A percentile compares a stretch with the other conserved stretches of the same genome.
Conservation (phyloP, 108 stramenopile genomes). For the Nitzschia inconspicua region DNA sequence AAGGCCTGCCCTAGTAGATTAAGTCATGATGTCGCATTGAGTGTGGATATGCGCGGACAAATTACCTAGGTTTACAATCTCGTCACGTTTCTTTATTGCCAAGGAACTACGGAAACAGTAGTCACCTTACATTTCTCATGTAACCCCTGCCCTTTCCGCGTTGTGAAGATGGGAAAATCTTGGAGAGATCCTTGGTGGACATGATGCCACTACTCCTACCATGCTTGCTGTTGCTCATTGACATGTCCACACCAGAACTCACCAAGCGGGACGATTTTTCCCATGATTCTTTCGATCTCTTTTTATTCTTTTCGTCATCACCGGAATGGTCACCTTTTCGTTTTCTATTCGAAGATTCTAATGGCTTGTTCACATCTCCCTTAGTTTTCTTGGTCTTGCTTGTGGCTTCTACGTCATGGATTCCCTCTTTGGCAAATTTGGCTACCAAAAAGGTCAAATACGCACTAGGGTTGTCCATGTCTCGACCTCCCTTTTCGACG, state of each 20-base stretch:
- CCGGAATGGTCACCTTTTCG: background rate
- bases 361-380: background rate
- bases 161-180: conserved; percentile 66
- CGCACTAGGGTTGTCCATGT: conserved; percentile 78
- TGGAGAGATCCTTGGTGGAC: conserved; percentile 18
- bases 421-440: conserved; percentile 72
- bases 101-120: no score
- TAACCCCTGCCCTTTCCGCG: conserved; percentile 62
- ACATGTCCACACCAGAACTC: conserved; percentile 57
- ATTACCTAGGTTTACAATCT: no score
- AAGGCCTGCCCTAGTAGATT: no score
- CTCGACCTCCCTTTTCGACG: conserved; percentile 67
- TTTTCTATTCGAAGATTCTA: background rate
- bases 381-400: conserved; percentile 12
- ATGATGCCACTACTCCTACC: background rate
- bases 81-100: no score
- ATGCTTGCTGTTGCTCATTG: conserved; percentile 28
- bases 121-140: conserved; percentile 21
- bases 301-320: conserved; percentile 1
- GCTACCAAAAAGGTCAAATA: conserved; percentile 72
- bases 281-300: conserved; percentile 20
- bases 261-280: conserved; percentile 37
- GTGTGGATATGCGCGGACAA: no score
- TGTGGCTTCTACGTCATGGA: conserved; percentile 28
- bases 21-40: no score